A percentile compares a stretch with the other conserved stretches of the same genome.
These are phyloP conservation scores for Mucor velutinosus DNA, from an alignment of 371 early-diverging fungal genomes.

Conservation along the genomic window DNA sequence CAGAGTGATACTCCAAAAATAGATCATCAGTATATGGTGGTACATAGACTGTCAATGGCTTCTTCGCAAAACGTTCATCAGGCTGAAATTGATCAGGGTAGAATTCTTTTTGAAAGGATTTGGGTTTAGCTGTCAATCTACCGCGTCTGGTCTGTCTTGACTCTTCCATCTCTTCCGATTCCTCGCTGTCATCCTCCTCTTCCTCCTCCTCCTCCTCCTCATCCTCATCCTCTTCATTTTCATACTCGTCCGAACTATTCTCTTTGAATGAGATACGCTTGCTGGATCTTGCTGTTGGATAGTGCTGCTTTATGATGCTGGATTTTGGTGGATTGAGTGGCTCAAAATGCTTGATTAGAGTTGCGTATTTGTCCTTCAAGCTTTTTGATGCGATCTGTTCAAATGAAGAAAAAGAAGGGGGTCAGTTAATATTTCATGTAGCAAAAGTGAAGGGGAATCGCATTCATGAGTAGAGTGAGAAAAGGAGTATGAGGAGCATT, in stretches of 20 bases:
- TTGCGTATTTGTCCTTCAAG: neutral
- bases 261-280: neutral
- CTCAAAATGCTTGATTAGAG: conserved; percentile 14
- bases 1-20: conserved; percentile 9
- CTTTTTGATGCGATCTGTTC: conserved; percentile 4
- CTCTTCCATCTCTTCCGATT: neutral
- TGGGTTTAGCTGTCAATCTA: neutral
- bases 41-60: neutral
- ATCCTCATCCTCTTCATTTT: neutral
- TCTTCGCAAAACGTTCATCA: neutral
- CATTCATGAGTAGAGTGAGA: neutral
- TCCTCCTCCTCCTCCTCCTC: neutral
- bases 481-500: neutral
- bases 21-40: conserved; percentile 2
- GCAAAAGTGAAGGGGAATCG: neutral
- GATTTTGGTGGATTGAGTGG: neutral
- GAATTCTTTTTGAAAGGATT: conserved; percentile 8
- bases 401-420: neutral
- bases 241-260: neutral
- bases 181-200: neutral
- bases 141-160: neutral
- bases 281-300: neutral
- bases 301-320: neutral
- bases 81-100: neutral
- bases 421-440: neutral